These are phyloP conservation scores for Dissophora ornata DNA, from an alignment of 192 early-diverging fungal species.

Conservation along the genomic window DNA sequence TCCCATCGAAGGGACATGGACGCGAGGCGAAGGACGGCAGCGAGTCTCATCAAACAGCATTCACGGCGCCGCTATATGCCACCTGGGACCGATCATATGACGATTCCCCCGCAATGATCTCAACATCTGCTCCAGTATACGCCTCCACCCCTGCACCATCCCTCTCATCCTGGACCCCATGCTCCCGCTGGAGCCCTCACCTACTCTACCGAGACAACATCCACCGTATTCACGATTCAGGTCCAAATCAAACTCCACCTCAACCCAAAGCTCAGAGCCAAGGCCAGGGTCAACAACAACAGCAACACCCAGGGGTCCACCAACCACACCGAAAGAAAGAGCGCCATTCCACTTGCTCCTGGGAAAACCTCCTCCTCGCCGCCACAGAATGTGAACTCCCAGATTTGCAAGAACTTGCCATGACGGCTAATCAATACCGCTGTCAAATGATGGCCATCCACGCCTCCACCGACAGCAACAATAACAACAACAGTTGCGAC, in stretches of 20 bases:
- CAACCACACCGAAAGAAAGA: background rate
- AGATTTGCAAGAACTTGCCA: constrained; percentile 1
- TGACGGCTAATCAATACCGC: constrained; percentile 15
- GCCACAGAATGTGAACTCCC: background rate
- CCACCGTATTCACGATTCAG: too few relatives aligned
- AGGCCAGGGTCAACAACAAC: background rate
- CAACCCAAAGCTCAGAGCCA: background rate
- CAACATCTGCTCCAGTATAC: background rate
- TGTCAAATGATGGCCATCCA: constrained; percentile 23
- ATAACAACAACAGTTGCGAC: too few relatives aligned
- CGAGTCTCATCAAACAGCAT: too few relatives aligned
- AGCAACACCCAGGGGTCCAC: background rate
- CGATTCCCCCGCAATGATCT: background rate
- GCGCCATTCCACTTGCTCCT: constrained; percentile 10
- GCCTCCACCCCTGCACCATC: background rate
- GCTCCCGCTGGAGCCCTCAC: background rate
- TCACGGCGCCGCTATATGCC: background rate
- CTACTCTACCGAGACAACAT: background rate
- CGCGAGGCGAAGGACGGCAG: too few relatives aligned
- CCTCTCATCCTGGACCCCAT: background rate
- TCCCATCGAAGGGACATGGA: too few relatives aligned
- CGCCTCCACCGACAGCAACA: background rate
- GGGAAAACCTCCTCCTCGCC: constrained; percentile 14
- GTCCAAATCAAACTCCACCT: too few relatives aligned
- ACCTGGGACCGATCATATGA: background rate